Conservation (phyloP, 179 eudicot genomes). For the Pouteria campechiana region DNA sequence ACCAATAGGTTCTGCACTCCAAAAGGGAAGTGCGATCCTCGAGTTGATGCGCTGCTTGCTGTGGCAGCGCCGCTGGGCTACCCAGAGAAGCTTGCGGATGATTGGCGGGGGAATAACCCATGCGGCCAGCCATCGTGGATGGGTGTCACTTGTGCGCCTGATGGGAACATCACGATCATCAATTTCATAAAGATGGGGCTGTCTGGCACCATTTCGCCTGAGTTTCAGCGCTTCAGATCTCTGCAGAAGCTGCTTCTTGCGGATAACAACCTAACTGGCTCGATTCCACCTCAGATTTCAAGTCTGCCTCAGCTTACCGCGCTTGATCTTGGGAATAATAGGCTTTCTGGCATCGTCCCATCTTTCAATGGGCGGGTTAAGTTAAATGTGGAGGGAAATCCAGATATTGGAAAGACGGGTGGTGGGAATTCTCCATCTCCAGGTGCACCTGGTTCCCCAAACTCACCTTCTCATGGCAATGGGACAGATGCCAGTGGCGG, state of each 20-base stretch:
- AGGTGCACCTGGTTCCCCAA: conserved; percentile 1
- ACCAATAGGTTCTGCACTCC: conserved; percentile 58
- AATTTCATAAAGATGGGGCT: conserved; percentile 59
- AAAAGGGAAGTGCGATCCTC: conserved; percentile 43
- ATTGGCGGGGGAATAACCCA: conserved; percentile 65
- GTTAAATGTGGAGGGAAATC: conserved; percentile 37
- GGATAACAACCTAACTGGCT: conserved; percentile 53
- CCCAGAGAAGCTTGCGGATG: conserved; percentile 47
- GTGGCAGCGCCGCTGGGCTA: conserved; percentile 44
- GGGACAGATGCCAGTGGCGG: conserved; percentile 6
- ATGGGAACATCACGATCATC: conserved; percentile 46
- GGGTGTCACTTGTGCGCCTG: conserved; percentile 47
- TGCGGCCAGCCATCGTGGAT: conserved; percentile 39
- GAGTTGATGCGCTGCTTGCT: conserved; percentile 37
- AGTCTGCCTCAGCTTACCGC: conserved; percentile 36
- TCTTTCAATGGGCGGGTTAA: conserved; percentile 31
- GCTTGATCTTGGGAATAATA: conserved; percentile 49
- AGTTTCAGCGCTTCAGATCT: conserved; percentile 36
- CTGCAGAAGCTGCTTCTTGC: conserved; percentile 56
- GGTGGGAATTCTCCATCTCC: conserved; percentile 6
- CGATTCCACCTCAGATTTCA: conserved; percentile 53
- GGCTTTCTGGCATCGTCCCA: conserved; percentile 50
- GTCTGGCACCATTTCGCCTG: conserved; percentile 54
- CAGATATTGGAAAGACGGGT: conserved; percentile 47
- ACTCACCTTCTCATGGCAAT: background rate